Conservation (phyloP, 306 rosid species). For the Castanea sativa region DNA sequence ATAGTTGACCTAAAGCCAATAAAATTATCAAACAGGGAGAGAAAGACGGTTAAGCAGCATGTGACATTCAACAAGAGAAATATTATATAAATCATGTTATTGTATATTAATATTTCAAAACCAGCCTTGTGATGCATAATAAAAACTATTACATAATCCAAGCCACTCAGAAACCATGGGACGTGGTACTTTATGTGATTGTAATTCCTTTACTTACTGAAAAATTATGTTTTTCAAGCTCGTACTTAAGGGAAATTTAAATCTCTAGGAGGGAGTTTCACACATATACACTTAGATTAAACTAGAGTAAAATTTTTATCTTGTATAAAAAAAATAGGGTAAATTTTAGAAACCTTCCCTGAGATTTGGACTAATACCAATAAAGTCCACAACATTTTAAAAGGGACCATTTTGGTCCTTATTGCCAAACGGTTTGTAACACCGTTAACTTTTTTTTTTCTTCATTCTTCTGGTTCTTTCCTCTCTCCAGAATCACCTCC, state of each 20-base stretch:
- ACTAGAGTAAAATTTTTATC: no score
- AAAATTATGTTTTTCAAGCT: conserved; percentile 5
- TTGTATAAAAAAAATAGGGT: no score
- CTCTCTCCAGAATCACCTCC: no score
- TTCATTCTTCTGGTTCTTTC: no score
- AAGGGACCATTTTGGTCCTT: no score
- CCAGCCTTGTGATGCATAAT: background rate
- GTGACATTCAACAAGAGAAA: conserved; percentile 5
- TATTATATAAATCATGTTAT: background rate
- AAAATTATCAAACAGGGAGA: conserved; percentile 8
- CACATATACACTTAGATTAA: no score
- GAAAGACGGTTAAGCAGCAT: background rate
- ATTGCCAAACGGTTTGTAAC: no score
- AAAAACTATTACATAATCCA: background rate
- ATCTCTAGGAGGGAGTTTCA: no score
- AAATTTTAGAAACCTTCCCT: no score
- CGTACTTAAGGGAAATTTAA: conserved; percentile 5
- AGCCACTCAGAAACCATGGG: background rate
- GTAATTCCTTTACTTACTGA: background rate
- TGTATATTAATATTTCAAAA: background rate
- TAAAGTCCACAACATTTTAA: no score
- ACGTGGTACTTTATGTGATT: background rate
- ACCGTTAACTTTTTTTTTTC: no score
- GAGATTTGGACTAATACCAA: no score
- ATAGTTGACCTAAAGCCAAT: conserved; percentile 52